Base-by-base conservation (phyloP, 2,329 filamentous ascomycete species). In the Pestalotiopsis sp. region DNA sequence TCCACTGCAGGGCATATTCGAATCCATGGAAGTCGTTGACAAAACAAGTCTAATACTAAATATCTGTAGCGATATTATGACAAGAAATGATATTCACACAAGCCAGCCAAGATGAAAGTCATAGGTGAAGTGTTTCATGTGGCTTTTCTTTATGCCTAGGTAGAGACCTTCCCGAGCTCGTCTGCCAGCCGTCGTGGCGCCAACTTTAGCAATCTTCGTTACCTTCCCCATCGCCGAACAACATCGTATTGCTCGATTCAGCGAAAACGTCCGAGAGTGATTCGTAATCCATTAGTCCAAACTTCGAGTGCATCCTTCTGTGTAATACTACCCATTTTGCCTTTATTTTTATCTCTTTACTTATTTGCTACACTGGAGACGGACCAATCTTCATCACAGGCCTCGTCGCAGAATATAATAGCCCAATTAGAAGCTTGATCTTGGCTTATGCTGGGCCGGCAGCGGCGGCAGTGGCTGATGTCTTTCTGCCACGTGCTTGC, bases 401-500 rank as follows among this genome's bases (percentile, higher is more conserved):
- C 17, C 45, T 52, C 11, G 45, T n/a, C 17, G 20, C 45, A 23
- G 45, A 20, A n/a, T n/a, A 52, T 52, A 17, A 7, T 52, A 6
- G 17, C 4, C 45, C 31, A 9, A 59, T 36, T 12, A 12, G 12
- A 14, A 20, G 23, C n/a, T 2, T 38, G 13, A 7, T 39, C 5
- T n/a, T 2, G n/a, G 20, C 57, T 61, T 61, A 61, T 14, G 20
- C 27, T 25, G 17, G 20, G 31, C 45, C 36, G 31, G 74, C 68
- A 74, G 75, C 76, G 67, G 74, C 74, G 23, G 73, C 67, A 65
- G 76, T 74, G 41, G 70, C 70, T 4, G 64, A 71, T 25, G 74
- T 73, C 69, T 71, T 68, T 63, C 76, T 74, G 67, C 74, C 75
- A 58, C 74, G 76, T n/a, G 75, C 75, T 9, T 72, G 72, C 23